Evolutionary conservation across 257 asterid genomes (phyloP).

Genomic region (Fraxinus pennsylvanica): DNA sequence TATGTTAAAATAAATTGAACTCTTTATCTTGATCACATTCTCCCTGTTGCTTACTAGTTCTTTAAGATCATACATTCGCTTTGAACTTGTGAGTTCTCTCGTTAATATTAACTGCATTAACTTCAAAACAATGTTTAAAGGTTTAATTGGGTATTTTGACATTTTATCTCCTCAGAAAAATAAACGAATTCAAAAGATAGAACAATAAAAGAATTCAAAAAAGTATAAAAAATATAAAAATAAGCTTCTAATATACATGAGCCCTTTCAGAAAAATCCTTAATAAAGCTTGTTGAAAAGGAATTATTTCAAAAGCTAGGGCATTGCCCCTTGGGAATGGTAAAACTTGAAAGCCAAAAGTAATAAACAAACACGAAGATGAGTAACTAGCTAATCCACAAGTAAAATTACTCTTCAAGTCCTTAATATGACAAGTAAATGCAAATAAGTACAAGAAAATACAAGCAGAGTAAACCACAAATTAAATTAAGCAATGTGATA

Average conservation of each 20-base stretch:
- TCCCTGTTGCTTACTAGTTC: neutral
- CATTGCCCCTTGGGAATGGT: no score
- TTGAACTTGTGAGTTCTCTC: neutral
- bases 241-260: no score
- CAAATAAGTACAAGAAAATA: neutral
- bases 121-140: neutral
- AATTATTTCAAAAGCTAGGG: no score
- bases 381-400: slow-evolving; percentile 1
- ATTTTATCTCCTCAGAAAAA: no score
- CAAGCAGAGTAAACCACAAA: neutral
- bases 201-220: no score
- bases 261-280: no score
- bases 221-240: no score
- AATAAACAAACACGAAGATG: neutral
- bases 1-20: slow-evolving; percentile 12
- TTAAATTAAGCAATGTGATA: neutral
- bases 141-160: no score
- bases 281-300: no score
- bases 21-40: neutral
- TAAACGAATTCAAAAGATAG: no score
- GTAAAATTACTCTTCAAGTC: neutral
- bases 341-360: neutral
- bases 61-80: neutral
- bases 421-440: neutral
- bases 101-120: slow-evolving; percentile 12